A percentile compares a stretch with the other conserved stretches of the same genome.
Evolutionary conservation across 1,139 yeast species (phyloP).

Genomic region (Sugiyamaella japonica): DNA sequence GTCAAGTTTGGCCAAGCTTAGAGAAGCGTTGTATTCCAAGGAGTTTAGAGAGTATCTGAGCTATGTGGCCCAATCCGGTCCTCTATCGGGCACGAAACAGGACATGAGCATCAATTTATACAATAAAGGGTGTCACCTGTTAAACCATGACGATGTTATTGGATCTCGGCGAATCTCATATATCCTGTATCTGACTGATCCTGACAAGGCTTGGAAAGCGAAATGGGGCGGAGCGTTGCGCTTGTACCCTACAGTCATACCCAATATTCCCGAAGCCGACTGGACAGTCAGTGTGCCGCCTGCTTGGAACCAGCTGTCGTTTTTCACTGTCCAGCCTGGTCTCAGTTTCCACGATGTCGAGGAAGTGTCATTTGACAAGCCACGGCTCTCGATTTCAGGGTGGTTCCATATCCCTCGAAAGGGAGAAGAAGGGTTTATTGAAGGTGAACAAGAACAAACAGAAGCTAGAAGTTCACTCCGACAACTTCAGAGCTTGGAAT

Average conservation of each 20-base stretch:
- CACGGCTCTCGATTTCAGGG: constrained; percentile 90
- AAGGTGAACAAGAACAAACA: constrained; percentile 75
- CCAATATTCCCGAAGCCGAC: constrained; percentile 88
- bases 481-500: constrained; percentile 72
- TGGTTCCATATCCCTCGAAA: constrained; percentile 98
- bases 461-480: constrained; percentile 78
- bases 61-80: constrained; percentile 84
- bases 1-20: constrained; percentile 69
- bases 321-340: constrained; percentile 96
- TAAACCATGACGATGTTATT: constrained; percentile 97
- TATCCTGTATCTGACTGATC: constrained; percentile 89
- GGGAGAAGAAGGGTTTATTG: constrained; percentile 78
- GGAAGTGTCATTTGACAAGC: constrained; percentile 88
- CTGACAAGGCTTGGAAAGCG: constrained; percentile 84
- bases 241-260: constrained; percentile 79
- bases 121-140: constrained; percentile 86
- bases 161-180: constrained; percentile 93
- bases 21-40: constrained; percentile 85
- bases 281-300: constrained; percentile 72
- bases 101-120: constrained; percentile 93
- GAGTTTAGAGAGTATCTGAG: constrained; percentile 81
- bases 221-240: constrained; percentile 90
- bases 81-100: constrained; percentile 81
- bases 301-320: constrained; percentile 93
- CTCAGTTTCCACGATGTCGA: constrained; percentile 96